Evolutionary conservation across 352 stramenopile species (phyloP).

Genomic region (Blastocystis sp.): DNA sequence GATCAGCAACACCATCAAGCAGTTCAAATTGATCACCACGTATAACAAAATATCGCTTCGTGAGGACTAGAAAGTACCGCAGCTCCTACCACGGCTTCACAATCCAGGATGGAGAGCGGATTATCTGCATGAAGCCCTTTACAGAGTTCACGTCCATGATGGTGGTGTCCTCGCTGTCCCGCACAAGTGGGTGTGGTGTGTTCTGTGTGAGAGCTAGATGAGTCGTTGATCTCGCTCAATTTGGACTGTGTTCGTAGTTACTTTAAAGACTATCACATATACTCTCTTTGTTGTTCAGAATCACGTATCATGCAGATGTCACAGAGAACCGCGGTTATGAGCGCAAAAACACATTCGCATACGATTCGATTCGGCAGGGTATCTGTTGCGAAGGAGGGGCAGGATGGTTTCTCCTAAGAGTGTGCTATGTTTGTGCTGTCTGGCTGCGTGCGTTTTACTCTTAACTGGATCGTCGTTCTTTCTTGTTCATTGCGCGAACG

Average conservation of each 20-base stretch:
- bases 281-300: too few species aligned
- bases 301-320: too few species aligned
- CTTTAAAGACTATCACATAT: slow-evolving; percentile 52
- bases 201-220: background rate
- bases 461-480: too few species aligned
- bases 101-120: slow-evolving; percentile 35
- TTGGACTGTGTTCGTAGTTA: slow-evolving; percentile 14
- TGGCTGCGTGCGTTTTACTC: too few species aligned
- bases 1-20: slow-evolving; percentile 99
- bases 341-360: too few species aligned
- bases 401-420: too few species aligned
- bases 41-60: background rate
- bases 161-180: slow-evolving; percentile 6
- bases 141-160: slow-evolving; percentile 64
- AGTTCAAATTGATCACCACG: slow-evolving; percentile 88
- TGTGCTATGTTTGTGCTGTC: too few species aligned
- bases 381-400: too few species aligned
- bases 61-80: slow-evolving; percentile 2
- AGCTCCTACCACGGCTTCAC: slow-evolving; percentile 43
- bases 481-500: too few species aligned
- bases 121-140: slow-evolving; percentile 70
- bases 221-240: slow-evolving; percentile 41
- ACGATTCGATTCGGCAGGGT: too few species aligned
- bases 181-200: background rate
- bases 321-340: too few species aligned